Conservation (phyloP, 352 stramenopile genomes). For the Globisporangium radiosum region DNA sequence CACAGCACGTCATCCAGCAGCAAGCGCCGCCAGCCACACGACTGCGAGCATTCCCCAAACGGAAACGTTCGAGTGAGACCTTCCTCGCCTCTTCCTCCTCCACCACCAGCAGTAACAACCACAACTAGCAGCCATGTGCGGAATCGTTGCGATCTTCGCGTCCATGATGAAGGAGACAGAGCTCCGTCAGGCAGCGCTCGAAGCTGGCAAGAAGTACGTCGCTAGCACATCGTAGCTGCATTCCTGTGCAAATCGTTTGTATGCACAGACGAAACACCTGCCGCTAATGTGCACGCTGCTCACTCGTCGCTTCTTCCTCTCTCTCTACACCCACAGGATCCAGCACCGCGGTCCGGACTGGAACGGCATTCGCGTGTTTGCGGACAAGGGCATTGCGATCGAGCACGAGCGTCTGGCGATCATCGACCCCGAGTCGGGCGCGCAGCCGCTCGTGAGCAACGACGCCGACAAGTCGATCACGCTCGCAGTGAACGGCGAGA, state of each 20-base stretch:
- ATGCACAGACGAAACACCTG: neutral
- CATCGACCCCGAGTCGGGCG: constrained; percentile 96
- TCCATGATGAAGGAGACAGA: constrained; percentile 91
- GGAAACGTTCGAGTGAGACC: constrained; percentile 1
- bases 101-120: neutral
- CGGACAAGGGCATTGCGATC: constrained; percentile 78
- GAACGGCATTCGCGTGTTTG: constrained; percentile 87
- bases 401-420: constrained; percentile 98
- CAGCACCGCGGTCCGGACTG: constrained; percentile 97
- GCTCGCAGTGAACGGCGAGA: constrained; percentile 97
- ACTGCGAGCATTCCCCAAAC: constrained; percentile 6
- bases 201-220: constrained; percentile 86
- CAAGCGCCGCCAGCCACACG: neutral
- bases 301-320: neutral
- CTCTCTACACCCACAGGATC: constrained; percentile 40
- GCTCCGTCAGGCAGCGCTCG: constrained; percentile 92
- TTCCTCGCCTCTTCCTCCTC: neutral
- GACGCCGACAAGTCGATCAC: constrained; percentile 86
- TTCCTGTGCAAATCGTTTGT: constrained; percentile 2
- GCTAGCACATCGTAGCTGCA: neutral
- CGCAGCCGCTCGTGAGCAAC: constrained; percentile 87
- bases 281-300: no score
- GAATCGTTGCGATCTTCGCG: constrained; percentile 97
- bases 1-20: neutral
- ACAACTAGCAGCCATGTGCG: constrained; percentile 83